Conservation (phyloP, 768 basidiomycete genomes). For the Dendrothele bispora region DNA sequence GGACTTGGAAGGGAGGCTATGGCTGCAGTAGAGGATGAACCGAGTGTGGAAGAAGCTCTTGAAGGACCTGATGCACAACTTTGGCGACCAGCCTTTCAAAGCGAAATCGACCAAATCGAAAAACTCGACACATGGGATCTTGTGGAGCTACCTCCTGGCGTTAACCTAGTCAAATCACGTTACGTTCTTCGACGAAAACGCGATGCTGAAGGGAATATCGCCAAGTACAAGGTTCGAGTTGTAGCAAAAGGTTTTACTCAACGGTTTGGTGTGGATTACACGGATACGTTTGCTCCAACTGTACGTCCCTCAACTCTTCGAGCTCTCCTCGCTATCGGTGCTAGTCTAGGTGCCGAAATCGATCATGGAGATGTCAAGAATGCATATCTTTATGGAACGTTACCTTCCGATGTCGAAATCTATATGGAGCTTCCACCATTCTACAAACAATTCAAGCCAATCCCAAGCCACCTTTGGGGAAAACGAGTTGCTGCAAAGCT, state of each 20-base stretch:
- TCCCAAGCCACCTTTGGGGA: not conserved
- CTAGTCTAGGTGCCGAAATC: slow-evolving; percentile 7
- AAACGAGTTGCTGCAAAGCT: slow-evolving; percentile 17
- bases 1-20: not conserved
- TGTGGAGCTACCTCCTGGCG: slow-evolving; percentile 15
- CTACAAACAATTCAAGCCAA: slow-evolving; percentile 9
- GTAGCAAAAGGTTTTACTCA: slow-evolving; percentile 27
- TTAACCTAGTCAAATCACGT: slow-evolving; percentile 21
- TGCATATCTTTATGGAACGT: slow-evolving; percentile 23
- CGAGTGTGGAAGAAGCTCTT: not conserved
- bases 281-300: slow-evolving; percentile 29
- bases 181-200: slow-evolving; percentile 14
- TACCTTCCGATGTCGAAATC: slow-evolving; percentile 22
- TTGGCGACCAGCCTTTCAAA: slow-evolving; percentile 1
- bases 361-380: slow-evolving; percentile 21
- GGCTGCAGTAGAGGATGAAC: not conserved
- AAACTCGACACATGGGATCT: slow-evolving; percentile 20
- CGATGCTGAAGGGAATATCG: slow-evolving; percentile 17
- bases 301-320: slow-evolving; percentile 20
- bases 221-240: slow-evolving; percentile 20
- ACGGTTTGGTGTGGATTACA: slow-evolving; percentile 32
- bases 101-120: slow-evolving; percentile 9
- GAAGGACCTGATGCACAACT: not conserved
- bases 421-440: slow-evolving; percentile 25
- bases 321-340: slow-evolving; percentile 17